phyloP scores from a whole-genome alignment of 768 basidiomycete genomes.

The Megacollybia marginata region DNA sequence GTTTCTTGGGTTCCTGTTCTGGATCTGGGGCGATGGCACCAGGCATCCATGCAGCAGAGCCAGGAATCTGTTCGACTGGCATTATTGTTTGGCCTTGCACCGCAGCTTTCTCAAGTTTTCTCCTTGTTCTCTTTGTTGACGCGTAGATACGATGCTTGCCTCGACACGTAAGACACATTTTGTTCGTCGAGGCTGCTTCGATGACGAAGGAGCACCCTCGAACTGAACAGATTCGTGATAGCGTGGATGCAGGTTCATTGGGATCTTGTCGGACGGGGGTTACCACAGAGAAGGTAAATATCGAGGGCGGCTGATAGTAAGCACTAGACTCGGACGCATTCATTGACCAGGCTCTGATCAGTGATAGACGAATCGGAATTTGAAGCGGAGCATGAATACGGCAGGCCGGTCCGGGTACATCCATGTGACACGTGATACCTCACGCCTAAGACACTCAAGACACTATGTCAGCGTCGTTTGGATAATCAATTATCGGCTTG shows the following conservation, averaged over 20 bases:
- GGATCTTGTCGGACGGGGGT: too few species aligned
- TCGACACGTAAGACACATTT: slow-evolving; percentile 49
- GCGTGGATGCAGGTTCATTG: neutral
- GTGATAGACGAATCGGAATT: neutral
- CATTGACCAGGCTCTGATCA: neutral
- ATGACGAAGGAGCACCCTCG: slow-evolving; percentile 32
- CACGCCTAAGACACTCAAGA: too few species aligned
- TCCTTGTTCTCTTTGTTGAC: slow-evolving; percentile 39
- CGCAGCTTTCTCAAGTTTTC: slow-evolving; percentile 45
- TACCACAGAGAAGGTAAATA: too few species aligned
- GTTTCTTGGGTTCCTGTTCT: neutral
- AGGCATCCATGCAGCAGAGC: slow-evolving; percentile 3
- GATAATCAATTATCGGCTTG: too few species aligned
- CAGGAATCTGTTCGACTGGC: slow-evolving; percentile 1
- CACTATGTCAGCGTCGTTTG: too few species aligned
- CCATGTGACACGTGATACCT: too few species aligned
- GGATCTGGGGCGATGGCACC: neutral
- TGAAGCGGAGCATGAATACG: neutral
- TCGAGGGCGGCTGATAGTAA: neutral
- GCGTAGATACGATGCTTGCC: slow-evolving; percentile 45
- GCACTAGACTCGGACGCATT: neutral
- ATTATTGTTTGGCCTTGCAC: slow-evolving; percentile 9
- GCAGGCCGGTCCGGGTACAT: too few species aligned
- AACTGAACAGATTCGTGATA: slow-evolving; percentile 31
- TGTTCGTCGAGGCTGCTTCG: slow-evolving; percentile 23